A percentile compares a stretch with the other conserved stretches of the same genome.
phyloP scores from a whole-genome alignment of 2,329 filamentous ascomycete species.

The Aspergillus uvarum region DNA sequence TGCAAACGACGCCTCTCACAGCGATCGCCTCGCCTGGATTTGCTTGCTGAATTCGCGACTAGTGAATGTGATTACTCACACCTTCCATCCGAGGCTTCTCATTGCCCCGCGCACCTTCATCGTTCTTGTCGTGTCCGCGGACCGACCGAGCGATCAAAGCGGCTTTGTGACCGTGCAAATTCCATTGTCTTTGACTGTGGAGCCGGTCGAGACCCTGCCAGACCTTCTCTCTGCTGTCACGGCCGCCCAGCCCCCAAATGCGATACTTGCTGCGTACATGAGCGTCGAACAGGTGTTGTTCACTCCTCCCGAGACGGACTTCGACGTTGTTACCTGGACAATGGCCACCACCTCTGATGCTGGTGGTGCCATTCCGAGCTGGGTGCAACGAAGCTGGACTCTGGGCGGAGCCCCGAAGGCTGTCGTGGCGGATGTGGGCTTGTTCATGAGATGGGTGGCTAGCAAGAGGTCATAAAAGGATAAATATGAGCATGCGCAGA shows the following conservation, averaged over 20 bases:
- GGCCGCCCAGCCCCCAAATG: slow-evolving; percentile 23
- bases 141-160: slow-evolving; percentile 12
- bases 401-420: slow-evolving; percentile 39
- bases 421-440: slow-evolving; percentile 41
- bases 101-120: slow-evolving; percentile 37
- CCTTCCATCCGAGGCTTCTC: slow-evolving; percentile 33
- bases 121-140: slow-evolving; percentile 33
- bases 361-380: slow-evolving; percentile 36
- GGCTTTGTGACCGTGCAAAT: slow-evolving; percentile 38
- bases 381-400: slow-evolving; percentile 39
- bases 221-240: slow-evolving; percentile 21
- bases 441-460: slow-evolving; percentile 37
- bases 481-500: background rate
- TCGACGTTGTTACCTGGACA: slow-evolving; percentile 29
- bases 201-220: slow-evolving; percentile 17
- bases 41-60: background rate
- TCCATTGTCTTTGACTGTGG: slow-evolving; percentile 21
- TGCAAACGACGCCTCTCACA: background rate
- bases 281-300: slow-evolving; percentile 35
- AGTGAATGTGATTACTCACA: slow-evolving; percentile 40
- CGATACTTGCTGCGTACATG: slow-evolving; percentile 36
- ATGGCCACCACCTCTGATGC: slow-evolving; percentile 42
- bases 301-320: background rate
- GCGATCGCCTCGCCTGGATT: background rate
- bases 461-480: slow-evolving; percentile 3